Evolutionary conservation across 495 filamentous ascomycete species (phyloP).

Genomic region (Sporormia fimetaria): DNA sequence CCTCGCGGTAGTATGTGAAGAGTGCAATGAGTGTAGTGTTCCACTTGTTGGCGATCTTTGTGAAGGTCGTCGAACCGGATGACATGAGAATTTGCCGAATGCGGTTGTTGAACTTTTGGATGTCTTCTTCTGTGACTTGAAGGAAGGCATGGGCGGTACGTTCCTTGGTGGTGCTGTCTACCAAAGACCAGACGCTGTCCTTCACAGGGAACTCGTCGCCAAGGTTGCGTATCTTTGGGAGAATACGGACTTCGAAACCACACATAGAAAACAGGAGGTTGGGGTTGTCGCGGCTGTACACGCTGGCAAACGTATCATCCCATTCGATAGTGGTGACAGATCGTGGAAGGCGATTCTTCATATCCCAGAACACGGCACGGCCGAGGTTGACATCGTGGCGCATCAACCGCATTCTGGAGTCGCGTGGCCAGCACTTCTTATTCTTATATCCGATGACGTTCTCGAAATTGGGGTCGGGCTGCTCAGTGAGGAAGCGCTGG

Average conservation of each 20-base stretch:
- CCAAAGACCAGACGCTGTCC: conserved; percentile 95
- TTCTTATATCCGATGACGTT: conserved; percentile 98
- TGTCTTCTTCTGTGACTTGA: conserved; percentile 95
- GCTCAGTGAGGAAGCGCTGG: conserved; percentile 94
- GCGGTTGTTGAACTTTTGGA: conserved; percentile 98
- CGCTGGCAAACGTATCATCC: conserved; percentile 98
- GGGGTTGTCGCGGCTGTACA: conserved; percentile 97
- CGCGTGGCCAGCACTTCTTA: conserved; percentile 98
- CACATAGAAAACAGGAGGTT: conserved; percentile 97
- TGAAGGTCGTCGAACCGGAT: conserved; percentile 96
- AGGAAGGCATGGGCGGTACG: conserved; percentile 96
- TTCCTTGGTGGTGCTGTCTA: conserved; percentile 92
- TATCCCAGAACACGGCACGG: conserved; percentile 95
- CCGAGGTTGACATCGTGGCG: conserved; percentile 98
- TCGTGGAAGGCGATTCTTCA: conserved; percentile 92
- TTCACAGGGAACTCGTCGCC: conserved; percentile 96
- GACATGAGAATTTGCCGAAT: conserved; percentile 99
- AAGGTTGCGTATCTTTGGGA: conserved; percentile 90
- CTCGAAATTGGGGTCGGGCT: conserved; percentile 98
- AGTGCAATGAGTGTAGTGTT: conserved; percentile 97
- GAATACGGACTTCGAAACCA: conserved; percentile 93
- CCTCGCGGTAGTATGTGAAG: conserved; percentile 98
- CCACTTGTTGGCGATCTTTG: conserved; percentile 99
- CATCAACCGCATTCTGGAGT: conserved; percentile 97
- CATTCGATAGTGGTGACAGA: conserved; percentile 97